Percentiles rank a stretch among this genome's conserved stretches.
phyloP scores from a whole-genome alignment of 2,329 filamentous ascomycete species.

The Onygena corvina region DNA sequence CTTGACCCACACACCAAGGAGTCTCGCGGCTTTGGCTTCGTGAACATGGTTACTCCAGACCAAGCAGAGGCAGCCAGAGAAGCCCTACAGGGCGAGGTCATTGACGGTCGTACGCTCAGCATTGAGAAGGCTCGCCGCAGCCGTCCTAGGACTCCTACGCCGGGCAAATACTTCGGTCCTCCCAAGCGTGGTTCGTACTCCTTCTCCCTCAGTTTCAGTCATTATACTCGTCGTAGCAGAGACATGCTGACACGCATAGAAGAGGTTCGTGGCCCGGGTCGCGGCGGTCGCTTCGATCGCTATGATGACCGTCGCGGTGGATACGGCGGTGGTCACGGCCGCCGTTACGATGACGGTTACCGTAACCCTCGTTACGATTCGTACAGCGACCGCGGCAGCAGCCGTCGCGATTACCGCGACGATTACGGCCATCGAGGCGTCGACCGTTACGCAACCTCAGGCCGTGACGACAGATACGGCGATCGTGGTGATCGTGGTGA shows the following conservation, averaged over 20 bases:
- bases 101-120: constrained; percentile 89
- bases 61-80: constrained; percentile 96
- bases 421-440: constrained; percentile 34
- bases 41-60: constrained; percentile 94
- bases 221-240: background rate
- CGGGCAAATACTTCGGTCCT: constrained; percentile 97
- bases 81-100: constrained; percentile 83
- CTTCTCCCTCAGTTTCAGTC: background rate
- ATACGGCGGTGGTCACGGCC: constrained; percentile 27
- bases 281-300: constrained; percentile 35
- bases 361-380: constrained; percentile 38
- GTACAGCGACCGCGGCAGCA: constrained; percentile 40
- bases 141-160: constrained; percentile 87
- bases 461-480: constrained; percentile 33
- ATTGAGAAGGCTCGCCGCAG: constrained; percentile 97
- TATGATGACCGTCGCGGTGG: constrained; percentile 37
- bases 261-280: constrained; percentile 38
- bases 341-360: constrained; percentile 34
- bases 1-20: constrained; percentile 96
- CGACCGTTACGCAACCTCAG: constrained; percentile 41
- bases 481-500: constrained; percentile 34
- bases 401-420: constrained; percentile 19
- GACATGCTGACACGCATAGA: constrained; percentile 19
- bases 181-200: constrained; percentile 76
- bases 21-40: constrained; percentile 96